Evolutionary conservation across 2,329 filamentous ascomycete genomes (phyloP).

Genomic region (Byssoonygena ceratinophila): DNA sequence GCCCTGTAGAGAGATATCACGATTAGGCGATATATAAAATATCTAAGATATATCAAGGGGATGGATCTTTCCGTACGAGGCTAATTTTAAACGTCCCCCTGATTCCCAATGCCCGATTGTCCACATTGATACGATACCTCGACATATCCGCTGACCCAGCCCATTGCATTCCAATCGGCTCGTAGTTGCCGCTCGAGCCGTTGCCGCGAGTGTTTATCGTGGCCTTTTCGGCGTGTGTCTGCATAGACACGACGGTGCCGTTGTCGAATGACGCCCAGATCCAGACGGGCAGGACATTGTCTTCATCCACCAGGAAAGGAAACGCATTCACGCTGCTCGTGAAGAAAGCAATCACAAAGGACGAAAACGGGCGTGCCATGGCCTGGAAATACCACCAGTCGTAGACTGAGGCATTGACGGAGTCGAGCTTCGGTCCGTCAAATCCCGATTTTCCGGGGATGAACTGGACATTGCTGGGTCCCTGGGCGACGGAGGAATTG

Average conservation of each 20-base stretch:
- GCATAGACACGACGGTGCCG: slow-evolving; percentile 12
- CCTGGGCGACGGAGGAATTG: slow-evolving; percentile 7
- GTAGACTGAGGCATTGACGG: slow-evolving; percentile 25
- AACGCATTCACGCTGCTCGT: slow-evolving; percentile 27
- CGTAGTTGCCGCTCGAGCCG: slow-evolving; percentile 14
- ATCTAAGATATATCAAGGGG: too few relatives aligned
- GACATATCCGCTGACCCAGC: slow-evolving; percentile 15
- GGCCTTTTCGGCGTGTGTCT: slow-evolving; percentile 10
- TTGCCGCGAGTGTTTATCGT: slow-evolving; percentile 11
- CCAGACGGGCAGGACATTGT: slow-evolving; percentile 21
- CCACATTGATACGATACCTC: slow-evolving; percentile 12
- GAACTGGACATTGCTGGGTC: slow-evolving; percentile 12
- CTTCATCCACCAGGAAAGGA: slow-evolving; percentile 23
- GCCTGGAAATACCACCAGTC: slow-evolving; percentile 38
- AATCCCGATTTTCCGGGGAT: slow-evolving; percentile 11
- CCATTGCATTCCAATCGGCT: slow-evolving; percentile 14
- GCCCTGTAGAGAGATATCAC: not conserved
- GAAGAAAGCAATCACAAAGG: slow-evolving; percentile 28
- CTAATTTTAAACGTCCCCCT: slow-evolving; percentile 15
- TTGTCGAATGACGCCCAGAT: slow-evolving; percentile 24
- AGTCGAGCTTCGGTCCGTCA: slow-evolving; percentile 22
- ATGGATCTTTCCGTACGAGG: not conserved
- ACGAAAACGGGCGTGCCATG: slow-evolving; percentile 23
- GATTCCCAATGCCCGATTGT: slow-evolving; percentile 13
- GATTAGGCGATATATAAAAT: not conserved